Percentiles rank a stretch among this genome's conserved stretches.
Conservation (phyloP, 1,139 yeast genomes). For the Yamadazyma taylorii region DNA sequence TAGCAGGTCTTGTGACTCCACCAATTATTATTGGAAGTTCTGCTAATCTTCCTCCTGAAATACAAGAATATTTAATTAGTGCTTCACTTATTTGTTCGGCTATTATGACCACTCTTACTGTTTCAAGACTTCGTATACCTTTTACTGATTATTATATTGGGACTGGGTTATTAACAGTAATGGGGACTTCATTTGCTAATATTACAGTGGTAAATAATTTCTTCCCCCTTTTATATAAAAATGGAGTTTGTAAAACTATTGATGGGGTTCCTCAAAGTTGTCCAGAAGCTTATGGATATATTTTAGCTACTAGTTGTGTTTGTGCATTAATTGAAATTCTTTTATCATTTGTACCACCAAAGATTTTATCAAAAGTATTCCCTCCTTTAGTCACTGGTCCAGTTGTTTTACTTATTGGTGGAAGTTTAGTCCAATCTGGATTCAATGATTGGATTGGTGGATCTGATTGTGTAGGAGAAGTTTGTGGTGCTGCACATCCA, state of each 20-base stretch:
- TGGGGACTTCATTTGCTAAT: slow-evolving; percentile 84
- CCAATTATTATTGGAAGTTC: slow-evolving; percentile 63
- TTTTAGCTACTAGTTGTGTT: slow-evolving; percentile 69
- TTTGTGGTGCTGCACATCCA: slow-evolving; percentile 24
- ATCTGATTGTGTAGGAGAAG: slow-evolving; percentile 54
- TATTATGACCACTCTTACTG: slow-evolving; percentile 66
- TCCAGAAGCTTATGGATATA: slow-evolving; percentile 84
- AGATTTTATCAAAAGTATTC: slow-evolving; percentile 61
- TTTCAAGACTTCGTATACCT: slow-evolving; percentile 71
- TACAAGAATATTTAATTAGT: slow-evolving; percentile 69
- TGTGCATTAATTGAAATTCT: slow-evolving; percentile 71
- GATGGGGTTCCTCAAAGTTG: slow-evolving; percentile 68
- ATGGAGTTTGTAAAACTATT: slow-evolving; percentile 63
- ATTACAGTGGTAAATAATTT: slow-evolving; percentile 73
- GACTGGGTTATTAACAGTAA: slow-evolving; percentile 80
- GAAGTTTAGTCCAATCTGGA: slow-evolving; percentile 62
- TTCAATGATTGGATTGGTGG: slow-evolving; percentile 86
- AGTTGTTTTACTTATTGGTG: slow-evolving; percentile 78
- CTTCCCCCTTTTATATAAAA: slow-evolving; percentile 70
- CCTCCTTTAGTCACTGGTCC: slow-evolving; percentile 91
- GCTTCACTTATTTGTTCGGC: slow-evolving; percentile 75
- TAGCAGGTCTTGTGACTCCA: slow-evolving; percentile 84
- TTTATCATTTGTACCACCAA: slow-evolving; percentile 73
- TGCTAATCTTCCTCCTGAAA: slow-evolving; percentile 52
- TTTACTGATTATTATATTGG: slow-evolving; percentile 75